Evolutionary conservation across 495 filamentous ascomycete species (phyloP).

Genomic region (Penicillium cosmopolitanum): DNA sequence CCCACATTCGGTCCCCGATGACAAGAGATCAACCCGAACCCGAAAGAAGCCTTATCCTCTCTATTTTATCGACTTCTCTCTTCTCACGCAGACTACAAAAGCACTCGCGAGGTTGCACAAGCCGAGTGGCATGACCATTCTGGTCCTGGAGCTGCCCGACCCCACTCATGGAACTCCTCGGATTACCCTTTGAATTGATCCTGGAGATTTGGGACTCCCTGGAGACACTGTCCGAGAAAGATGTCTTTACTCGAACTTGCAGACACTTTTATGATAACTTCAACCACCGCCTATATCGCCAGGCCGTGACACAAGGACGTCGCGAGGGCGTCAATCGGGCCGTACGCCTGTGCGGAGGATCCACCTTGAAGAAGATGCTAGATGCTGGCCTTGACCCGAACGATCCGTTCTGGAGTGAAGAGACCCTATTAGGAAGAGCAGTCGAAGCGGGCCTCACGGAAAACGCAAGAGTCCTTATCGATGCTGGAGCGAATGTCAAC

Average conservation of each 20-base stretch:
- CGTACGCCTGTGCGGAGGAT: background rate
- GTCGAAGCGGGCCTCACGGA: conserved; percentile 4
- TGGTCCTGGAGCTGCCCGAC: too few species aligned
- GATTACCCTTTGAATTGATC: conserved; percentile 16
- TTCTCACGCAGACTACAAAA: background rate
- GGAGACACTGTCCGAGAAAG: conserved; percentile 7
- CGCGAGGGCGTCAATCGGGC: background rate
- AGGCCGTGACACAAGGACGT: background rate
- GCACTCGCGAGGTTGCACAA: too few species aligned
- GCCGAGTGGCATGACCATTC: too few species aligned
- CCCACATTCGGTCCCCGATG: background rate
- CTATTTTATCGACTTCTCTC: background rate
- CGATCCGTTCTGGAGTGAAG: background rate
- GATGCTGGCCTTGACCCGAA: conserved; percentile 7
- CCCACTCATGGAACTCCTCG: conserved; percentile 12
- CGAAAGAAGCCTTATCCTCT: background rate
- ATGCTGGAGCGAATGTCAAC: conserved; percentile 14
- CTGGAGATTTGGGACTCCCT: conserved; percentile 12
- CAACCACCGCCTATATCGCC: conserved; percentile 6
- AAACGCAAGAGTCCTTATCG: conserved; percentile 3
- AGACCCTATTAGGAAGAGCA: background rate
- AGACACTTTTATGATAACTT: conserved; percentile 8
- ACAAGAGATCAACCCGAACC: background rate
- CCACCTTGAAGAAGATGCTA: conserved; percentile 11
- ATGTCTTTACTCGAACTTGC: conserved; percentile 15